phyloP scores from a whole-genome alignment of 441 rosid species.

The Jatropha podagrica region DNA sequence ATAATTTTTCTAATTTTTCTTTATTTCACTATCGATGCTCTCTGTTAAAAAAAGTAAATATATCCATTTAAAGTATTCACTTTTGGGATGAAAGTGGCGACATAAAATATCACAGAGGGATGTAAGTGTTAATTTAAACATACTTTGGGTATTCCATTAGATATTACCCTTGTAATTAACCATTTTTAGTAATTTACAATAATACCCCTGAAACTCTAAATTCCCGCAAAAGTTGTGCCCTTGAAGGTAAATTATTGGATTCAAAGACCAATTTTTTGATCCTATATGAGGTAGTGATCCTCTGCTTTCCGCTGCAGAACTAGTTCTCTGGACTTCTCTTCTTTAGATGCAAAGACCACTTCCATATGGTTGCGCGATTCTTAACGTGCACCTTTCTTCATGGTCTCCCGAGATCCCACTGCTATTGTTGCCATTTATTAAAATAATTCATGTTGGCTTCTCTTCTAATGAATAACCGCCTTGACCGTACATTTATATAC shows the following conservation, averaged over 20 bases:
- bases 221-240: no score
- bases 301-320: conserved; percentile 29
- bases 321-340: conserved; percentile 22
- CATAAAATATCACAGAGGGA: no score
- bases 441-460: conserved; percentile 4
- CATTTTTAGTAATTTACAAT: neutral
- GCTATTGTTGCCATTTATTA: conserved; percentile 6
- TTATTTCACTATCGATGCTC: no score
- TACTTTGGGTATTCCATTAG: no score
- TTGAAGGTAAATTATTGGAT: neutral
- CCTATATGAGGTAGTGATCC: conserved; percentile 20
- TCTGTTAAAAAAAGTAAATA: no score
- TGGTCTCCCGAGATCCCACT: conserved; percentile 46
- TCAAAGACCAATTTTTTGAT: neutral
- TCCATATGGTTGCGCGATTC: conserved; percentile 43
- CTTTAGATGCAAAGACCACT: conserved; percentile 33
- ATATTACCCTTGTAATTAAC: no score
- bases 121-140: no score
- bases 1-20: no score
- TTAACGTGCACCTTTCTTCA: conserved; percentile 49
- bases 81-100: no score
- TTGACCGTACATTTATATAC: conserved; percentile 16
- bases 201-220: neutral
- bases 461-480: conserved; percentile 22
- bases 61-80: no score